phyloP scores from a whole-genome alignment of 2,329 filamentous ascomycete species.

The Ophiosphaerella narmari region DNA sequence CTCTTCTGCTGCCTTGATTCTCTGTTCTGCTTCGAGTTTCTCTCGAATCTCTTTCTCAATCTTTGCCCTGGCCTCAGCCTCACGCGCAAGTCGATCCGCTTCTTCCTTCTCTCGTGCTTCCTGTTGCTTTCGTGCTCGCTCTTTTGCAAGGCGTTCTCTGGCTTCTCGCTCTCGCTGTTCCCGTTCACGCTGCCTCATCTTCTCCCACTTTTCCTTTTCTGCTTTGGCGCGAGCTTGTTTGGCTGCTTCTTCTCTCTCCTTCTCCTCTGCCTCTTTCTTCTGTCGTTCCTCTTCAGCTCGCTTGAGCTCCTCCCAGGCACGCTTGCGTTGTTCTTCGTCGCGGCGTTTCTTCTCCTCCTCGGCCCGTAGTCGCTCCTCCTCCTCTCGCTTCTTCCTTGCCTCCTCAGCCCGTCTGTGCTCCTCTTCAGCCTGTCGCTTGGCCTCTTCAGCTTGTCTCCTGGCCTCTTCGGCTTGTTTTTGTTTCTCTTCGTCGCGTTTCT shows the following conservation, averaged over 20 bases:
- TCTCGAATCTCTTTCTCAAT: conserved; percentile 51
- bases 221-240: conserved; percentile 51
- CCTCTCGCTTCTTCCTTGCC: conserved; percentile 46
- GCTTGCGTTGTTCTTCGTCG: conserved; percentile 54
- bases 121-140: conserved; percentile 47
- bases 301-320: conserved; percentile 45
- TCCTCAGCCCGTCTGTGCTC: conserved; percentile 64
- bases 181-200: conserved; percentile 53
- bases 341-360: conserved; percentile 51
- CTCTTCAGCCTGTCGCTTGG: conserved; percentile 46
- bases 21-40: conserved; percentile 47
- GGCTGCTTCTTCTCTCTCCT: conserved; percentile 55
- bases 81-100: conserved; percentile 41
- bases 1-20: conserved; percentile 45
- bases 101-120: conserved; percentile 48
- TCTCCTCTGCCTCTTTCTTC: conserved; percentile 45
- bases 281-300: conserved; percentile 40
- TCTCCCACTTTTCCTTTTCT: conserved; percentile 58
- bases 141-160: conserved; percentile 51
- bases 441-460: conserved; percentile 13
- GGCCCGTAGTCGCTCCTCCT: conserved; percentile 44
- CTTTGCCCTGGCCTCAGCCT: conserved; percentile 42
- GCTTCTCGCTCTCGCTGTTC: conserved; percentile 56
- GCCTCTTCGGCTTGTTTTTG: conserved; percentile 52
- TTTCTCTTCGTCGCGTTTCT: conserved; percentile 41